Base-by-base conservation (phyloP, 257 asterid genomes). In the Verbascum thapsus region DNA sequence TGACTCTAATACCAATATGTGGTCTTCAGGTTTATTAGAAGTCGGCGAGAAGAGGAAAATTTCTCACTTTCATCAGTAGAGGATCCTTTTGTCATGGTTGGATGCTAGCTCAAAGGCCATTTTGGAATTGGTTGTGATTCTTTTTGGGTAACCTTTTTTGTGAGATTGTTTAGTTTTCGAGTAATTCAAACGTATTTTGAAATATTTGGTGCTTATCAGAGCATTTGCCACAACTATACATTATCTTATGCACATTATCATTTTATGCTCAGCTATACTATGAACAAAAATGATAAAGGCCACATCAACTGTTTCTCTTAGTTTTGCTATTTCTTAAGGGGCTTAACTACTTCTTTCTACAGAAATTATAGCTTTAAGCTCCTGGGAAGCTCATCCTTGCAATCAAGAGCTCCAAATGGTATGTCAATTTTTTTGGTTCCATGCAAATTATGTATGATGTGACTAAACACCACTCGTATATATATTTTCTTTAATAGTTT, bases 71-170 rank as follows among this genome's bases (percentile, higher is more conserved):
- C 83, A 37, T 53, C 81, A 20, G 72, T 58, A 56, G 74, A 64
- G 5, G 61, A 68, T 53, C 69, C 78, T 39, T 63, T 67, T n/a
- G 45, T 60, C 61, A 12, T 68, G 67, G 79, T 72, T 67, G 81
- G 64, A 75, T 59, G 62, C 70, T 43, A 42, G 47, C 70, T 61
- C 73, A 44, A 71, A 60, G 18, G 72, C 39, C 91, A 84, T 30
- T 15, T 64, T 53, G 69, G 74, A 54, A 79, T 43, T 61, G 86
- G 91, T 45, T 84, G 91, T 64, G 91, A 84, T 72, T 62, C 64
- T 51, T 84, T 88, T 73, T 88, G 88, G 88, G 91, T 84, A 81
- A 32, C 80, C 49, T 72, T 10, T 48, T 63, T 47, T 44, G 10
- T 19, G 38, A 3, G 12, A 67, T 37, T 45, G 57, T 15, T 51